Base-by-base conservation (phyloP, 176 grass and related monocot species). In the Poa annua region DNA sequence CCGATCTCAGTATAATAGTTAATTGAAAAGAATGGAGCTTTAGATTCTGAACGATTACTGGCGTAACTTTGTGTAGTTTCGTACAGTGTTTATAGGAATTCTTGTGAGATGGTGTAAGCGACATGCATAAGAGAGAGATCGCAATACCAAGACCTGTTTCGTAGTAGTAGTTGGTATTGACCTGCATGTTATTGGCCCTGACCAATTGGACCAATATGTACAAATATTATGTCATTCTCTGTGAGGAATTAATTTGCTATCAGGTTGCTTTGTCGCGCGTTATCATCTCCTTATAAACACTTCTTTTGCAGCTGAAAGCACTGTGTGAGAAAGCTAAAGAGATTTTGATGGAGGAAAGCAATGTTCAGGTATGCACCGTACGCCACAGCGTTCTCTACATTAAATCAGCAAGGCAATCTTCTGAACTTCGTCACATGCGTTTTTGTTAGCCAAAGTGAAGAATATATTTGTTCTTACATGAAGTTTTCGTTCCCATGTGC, bases 321-420 rank as follows among this genome's bases (percentile, higher is more conserved):
- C 71, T 74, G 2, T 74, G 71, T 52, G 71, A 74, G 71, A 74
- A 74, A 74, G 71, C 71, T 74, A 74, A 74, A 12, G 71, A 74
- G 16, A 52, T 74, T 33, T 29, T 74, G 44, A 74, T 52, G 71
- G 71, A 74, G 71, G 71, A 74, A 19, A 74, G 71, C 71, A 74
- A 74, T 7, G 71, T 74, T 11, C 71, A 74, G 71, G 71, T 74
- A 74, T 29, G 29, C n/a, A n/a, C n/a, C n/a, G n/a, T n/a, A n/a
- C 1, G 16, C 22, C 75, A 61, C 16, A 16, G 16, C 44, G 39
- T 16, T 3, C 26, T 38, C 76, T 45, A 62, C 38, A 62, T 20
- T 61, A 29, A 32, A 47, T 26, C 22, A 19, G 22, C 56, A 78
- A 63, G 22, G 1, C 15, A 47, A 20, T 78, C 5, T 63, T 63